These are phyloP conservation scores for Apiospora arundinis DNA, from an alignment of 2,329 filamentous ascomycete species.

Conservation along the genomic window DNA sequence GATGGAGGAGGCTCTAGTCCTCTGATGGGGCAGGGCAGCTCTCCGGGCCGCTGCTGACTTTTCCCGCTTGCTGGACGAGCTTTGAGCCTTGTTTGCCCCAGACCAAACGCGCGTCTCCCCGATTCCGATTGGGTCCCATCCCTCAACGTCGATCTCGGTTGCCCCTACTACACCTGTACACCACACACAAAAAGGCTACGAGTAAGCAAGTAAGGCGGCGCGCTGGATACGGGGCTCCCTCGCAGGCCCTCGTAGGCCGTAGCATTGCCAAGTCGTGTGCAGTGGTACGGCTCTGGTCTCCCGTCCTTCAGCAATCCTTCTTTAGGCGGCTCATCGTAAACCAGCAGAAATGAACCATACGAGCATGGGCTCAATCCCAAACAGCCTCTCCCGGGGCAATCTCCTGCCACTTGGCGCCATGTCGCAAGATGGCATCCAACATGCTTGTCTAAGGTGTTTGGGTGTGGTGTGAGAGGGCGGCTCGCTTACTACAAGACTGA, in stretches of 20 bases:
- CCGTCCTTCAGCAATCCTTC: background rate
- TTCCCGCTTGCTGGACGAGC: background rate
- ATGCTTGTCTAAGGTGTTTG: too few relatives aligned
- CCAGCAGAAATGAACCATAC: background rate
- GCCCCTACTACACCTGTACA: background rate
- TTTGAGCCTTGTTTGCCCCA: conserved; percentile 16
- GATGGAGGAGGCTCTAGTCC: background rate
- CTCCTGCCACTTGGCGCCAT: conserved; percentile 2
- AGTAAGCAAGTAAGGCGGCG: conserved; percentile 1
- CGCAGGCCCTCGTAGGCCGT: background rate
- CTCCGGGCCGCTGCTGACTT: conserved; percentile 2
- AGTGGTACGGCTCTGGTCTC: background rate
- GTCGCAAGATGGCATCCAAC: conserved; percentile 2
- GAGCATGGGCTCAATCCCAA: conserved; percentile 16
- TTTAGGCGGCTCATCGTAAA: background rate
- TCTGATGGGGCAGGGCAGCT: background rate
- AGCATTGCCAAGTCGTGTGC: background rate
- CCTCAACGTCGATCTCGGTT: conserved; percentile 11
- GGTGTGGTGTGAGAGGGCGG: background rate
- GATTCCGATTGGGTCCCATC: conserved; percentile 3
- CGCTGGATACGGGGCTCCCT: background rate
- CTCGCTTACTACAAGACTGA: background rate
- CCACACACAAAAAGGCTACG: background rate
- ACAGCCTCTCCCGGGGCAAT: background rate
- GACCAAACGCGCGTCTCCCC: conserved; percentile 18